Evolutionary conservation across 176 grass and related monocot species (phyloP).

Genomic region (Oryza rufipogon): DNA sequence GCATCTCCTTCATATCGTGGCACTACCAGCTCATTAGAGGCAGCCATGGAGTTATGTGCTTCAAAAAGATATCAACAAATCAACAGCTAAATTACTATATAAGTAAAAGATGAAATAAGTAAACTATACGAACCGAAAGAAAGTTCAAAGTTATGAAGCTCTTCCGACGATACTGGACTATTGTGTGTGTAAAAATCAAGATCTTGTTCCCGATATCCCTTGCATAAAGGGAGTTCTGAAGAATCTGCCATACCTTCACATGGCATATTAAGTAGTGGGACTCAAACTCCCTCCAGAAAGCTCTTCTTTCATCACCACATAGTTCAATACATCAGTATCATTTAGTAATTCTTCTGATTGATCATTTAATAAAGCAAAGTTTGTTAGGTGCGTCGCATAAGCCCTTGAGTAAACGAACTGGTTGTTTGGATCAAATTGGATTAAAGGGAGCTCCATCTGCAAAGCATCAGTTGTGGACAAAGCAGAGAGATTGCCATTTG

Average conservation of each 20-base stretch:
- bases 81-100: constrained; percentile 5
- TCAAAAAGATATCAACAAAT: constrained; percentile 21
- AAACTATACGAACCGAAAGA: constrained; percentile 34
- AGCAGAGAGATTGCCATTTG: constrained; percentile 80
- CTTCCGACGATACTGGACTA: constrained; percentile 21
- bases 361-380: constrained; percentile 47
- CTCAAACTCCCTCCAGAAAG: constrained; percentile 50
- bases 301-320: constrained; percentile 46
- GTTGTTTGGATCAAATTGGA: constrained; percentile 77
- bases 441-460: constrained; percentile 99
- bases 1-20: constrained; percentile 20
- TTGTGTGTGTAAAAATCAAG: not conserved
- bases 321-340: constrained; percentile 49
- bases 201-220: constrained; percentile 51
- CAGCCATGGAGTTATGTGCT: constrained; percentile 22
- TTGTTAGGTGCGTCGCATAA: constrained; percentile 39
- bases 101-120: not conserved
- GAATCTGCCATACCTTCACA: constrained; percentile 23
- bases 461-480: constrained; percentile 57
- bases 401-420: constrained; percentile 41
- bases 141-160: constrained; percentile 6
- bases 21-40: not conserved
- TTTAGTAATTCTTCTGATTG: constrained; percentile 68
- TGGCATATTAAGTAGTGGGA: constrained; percentile 45
- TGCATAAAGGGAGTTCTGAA: constrained; percentile 39